These are phyloP conservation scores for Arthrobotrys sinensis DNA, from an alignment of 2,329 filamentous ascomycete species.

Conservation along the genomic window DNA sequence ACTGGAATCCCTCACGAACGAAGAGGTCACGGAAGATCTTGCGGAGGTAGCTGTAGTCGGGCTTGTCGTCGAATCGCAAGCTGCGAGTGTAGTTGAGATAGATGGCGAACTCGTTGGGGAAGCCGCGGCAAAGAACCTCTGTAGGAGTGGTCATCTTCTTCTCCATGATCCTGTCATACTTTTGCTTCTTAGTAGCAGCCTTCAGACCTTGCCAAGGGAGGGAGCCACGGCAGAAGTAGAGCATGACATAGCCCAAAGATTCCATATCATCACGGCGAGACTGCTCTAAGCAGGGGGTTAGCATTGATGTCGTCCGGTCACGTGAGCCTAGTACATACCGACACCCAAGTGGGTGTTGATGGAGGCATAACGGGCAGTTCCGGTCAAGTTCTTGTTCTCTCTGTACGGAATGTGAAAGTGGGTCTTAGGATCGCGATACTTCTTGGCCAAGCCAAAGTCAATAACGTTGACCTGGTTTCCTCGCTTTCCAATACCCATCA, in stretches of 20 bases:
- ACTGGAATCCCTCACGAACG: constrained; percentile 98
- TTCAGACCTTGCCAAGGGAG: constrained; percentile 99
- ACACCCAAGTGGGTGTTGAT: constrained; percentile 99
- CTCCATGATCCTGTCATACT: constrained; percentile 99
- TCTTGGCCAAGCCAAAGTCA: constrained; percentile 98
- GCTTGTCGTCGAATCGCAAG: constrained; percentile 99
- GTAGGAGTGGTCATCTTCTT: constrained; percentile 99
- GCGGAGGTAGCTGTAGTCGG: constrained; percentile 98
- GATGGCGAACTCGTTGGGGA: constrained; percentile 99
- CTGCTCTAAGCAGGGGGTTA: constrained; percentile 76
- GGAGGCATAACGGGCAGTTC: constrained; percentile 96
- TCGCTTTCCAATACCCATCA: constrained; percentile 86
- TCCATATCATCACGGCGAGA: constrained; percentile 99
- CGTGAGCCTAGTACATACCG: constrained; percentile 72
- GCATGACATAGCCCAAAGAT: constrained; percentile 98
- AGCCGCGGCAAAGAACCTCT: constrained; percentile 97
- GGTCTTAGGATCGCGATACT: constrained; percentile 99
- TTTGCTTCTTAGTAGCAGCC: constrained; percentile 99
- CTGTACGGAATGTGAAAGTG: constrained; percentile 99
- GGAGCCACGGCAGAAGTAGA: constrained; percentile 99
- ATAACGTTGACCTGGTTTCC: constrained; percentile 99
- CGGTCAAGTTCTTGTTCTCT: constrained; percentile 99
- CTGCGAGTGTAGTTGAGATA: constrained; percentile 99
- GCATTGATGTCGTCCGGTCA: constrained; percentile 58
- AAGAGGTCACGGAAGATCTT: constrained; percentile 99